Evolutionary conservation across 169 alveolate genomes (phyloP).

Genomic region (Plasmodium chabaudi): DNA sequence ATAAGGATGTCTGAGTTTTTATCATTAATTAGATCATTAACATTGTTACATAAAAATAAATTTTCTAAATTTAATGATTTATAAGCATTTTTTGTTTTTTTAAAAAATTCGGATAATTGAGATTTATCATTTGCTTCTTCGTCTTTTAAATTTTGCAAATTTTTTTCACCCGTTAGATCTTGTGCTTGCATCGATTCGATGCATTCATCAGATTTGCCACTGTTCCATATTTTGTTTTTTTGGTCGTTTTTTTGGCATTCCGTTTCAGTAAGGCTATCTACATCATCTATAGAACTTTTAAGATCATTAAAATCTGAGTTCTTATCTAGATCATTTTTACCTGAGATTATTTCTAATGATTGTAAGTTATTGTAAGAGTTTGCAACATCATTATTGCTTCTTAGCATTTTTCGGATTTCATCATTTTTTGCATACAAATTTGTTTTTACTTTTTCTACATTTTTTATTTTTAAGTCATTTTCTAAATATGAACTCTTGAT

Average conservation of each 20-base stretch:
- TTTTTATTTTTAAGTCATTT: slow-evolving; percentile 26
- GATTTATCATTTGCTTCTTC: neutral
- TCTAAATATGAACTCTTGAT: slow-evolving; percentile 57
- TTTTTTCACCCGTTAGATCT: slow-evolving; percentile 6
- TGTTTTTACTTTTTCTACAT: slow-evolving; percentile 8
- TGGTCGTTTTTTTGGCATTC: neutral
- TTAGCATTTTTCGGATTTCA: neutral
- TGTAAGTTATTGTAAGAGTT: neutral
- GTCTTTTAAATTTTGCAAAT: slow-evolving; percentile 33
- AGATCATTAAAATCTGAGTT: neutral
- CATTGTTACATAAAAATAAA: slow-evolving; percentile 14
- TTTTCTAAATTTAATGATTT: slow-evolving; percentile 25
- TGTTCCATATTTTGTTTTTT: neutral
- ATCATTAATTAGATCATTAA: slow-evolving; percentile 10
- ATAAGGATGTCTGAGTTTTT: neutral
- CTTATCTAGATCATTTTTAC: neutral
- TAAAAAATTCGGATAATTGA: slow-evolving; percentile 18
- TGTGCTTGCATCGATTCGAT: neutral
- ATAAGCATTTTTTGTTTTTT: slow-evolving; percentile 37
- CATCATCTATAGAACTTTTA: neutral
- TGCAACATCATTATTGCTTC: slow-evolving; percentile 4
- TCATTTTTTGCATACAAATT: slow-evolving; percentile 10
- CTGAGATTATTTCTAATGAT: slow-evolving; percentile 20
- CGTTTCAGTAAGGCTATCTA: neutral
- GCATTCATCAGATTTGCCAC: neutral